Conservation (phyloP, 495 filamentous ascomycete genomes). For the Tuber melanosporum region DNA sequence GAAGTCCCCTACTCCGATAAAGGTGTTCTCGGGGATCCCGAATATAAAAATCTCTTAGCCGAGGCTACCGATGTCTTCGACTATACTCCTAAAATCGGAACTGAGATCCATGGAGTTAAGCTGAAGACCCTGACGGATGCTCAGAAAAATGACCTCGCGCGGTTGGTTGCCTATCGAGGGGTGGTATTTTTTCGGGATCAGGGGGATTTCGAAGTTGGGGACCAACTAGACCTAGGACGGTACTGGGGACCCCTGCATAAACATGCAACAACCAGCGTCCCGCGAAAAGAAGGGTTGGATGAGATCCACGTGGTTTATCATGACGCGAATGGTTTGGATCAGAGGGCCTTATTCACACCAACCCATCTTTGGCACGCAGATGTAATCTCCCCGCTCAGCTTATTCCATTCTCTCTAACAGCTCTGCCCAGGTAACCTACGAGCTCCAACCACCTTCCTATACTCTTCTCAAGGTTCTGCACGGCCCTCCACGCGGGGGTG, state of each 20-base stretch:
- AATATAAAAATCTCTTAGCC: constrained; percentile 50
- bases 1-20: constrained; percentile 53
- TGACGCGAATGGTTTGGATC: constrained; percentile 57
- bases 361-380: constrained; percentile 60
- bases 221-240: constrained; percentile 57
- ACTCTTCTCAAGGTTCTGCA: constrained; percentile 64
- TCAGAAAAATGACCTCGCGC: constrained; percentile 69
- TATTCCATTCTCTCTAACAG: constrained; percentile 27
- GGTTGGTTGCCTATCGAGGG: constrained; percentile 62
- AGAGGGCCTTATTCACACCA: constrained; percentile 49
- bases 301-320: constrained; percentile 66
- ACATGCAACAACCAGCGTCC: constrained; percentile 49
- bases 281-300: constrained; percentile 47
- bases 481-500: constrained; percentile 60
- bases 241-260: constrained; percentile 65
- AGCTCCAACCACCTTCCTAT: constrained; percentile 71
- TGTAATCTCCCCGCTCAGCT: constrained; percentile 42
- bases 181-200: constrained; percentile 70
- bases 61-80: constrained; percentile 41
- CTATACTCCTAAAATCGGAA: constrained; percentile 47
- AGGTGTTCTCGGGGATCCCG: constrained; percentile 52
- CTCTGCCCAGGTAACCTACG: constrained; percentile 56
- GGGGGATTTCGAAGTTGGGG: constrained; percentile 56
- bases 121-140: constrained; percentile 59
- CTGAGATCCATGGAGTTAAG: constrained; percentile 63